A percentile compares a stretch with the other conserved stretches of the same genome.
Conservation (phyloP, 2,329 filamentous ascomycete species). For the Botrytis tulipae region DNA sequence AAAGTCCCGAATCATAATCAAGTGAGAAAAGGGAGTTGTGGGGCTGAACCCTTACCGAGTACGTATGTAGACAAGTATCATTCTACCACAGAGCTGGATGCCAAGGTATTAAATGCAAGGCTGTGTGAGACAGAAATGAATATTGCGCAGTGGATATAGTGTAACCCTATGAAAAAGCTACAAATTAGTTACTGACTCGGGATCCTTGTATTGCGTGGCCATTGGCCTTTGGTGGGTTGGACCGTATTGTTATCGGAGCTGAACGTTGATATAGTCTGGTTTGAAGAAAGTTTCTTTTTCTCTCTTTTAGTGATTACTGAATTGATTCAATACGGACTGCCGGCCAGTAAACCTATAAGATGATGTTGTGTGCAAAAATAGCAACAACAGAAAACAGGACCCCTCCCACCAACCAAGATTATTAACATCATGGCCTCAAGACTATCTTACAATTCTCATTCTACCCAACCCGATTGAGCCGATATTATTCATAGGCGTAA, state of each 20-base stretch:
- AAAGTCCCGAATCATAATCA: background rate
- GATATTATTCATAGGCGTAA: background rate
- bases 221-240: background rate
- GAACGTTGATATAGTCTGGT: background rate
- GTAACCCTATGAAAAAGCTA: background rate
- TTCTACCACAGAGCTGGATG: background rate
- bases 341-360: background rate
- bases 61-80: background rate
- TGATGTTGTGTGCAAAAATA: background rate
- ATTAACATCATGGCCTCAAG: background rate
- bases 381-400: background rate
- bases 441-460: background rate
- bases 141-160: background rate
- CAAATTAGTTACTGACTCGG: background rate
- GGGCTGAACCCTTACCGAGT: slow-evolving; percentile 13
- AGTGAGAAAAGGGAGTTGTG: background rate
- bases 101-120: background rate
- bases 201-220: background rate
- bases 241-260: background rate
- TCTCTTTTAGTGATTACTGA: background rate
- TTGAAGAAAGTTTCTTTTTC: background rate
- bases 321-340: background rate
- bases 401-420: background rate
- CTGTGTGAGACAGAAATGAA: background rate
- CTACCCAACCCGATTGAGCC: background rate